These are phyloP conservation scores for Arxiozyma bovina DNA, from an alignment of 1,139 yeast species.

Conservation along the genomic window DNA sequence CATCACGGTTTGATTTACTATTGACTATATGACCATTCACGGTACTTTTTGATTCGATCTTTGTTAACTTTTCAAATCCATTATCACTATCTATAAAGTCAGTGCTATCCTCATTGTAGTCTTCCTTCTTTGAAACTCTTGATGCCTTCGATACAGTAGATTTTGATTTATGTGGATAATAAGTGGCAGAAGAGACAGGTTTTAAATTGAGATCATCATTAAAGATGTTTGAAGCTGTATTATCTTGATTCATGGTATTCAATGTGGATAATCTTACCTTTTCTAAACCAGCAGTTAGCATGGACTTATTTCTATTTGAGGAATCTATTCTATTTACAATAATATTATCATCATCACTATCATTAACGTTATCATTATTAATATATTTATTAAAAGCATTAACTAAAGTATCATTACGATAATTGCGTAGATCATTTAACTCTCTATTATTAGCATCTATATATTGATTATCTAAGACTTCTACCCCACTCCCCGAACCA, in stretches of 20 bases:
- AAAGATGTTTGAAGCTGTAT: background rate
- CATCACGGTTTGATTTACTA: background rate
- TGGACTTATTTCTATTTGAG: background rate
- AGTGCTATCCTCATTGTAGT: background rate
- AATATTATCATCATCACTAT: background rate
- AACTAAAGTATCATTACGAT: background rate
- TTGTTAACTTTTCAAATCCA: background rate
- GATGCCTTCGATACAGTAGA: conserved; percentile 6
- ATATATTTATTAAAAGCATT: background rate
- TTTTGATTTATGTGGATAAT: conserved; percentile 48
- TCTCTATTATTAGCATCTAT: background rate
- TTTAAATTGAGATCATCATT: conserved; percentile 30
- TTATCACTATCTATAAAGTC: background rate
- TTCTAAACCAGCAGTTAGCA: background rate
- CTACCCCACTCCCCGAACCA: background rate
- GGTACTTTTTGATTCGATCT: background rate
- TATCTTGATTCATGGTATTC: background rate
- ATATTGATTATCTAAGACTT: background rate
- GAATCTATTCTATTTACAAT: background rate
- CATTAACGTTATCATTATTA: background rate
- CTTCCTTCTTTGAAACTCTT: background rate
- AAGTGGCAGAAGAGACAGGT: conserved; percentile 59
- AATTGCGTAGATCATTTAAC: background rate
- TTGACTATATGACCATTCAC: background rate
- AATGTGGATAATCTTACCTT: background rate